Evolutionary conservation across 306 rosid genomes (phyloP).

Genomic region (Rosa rugosa): DNA sequence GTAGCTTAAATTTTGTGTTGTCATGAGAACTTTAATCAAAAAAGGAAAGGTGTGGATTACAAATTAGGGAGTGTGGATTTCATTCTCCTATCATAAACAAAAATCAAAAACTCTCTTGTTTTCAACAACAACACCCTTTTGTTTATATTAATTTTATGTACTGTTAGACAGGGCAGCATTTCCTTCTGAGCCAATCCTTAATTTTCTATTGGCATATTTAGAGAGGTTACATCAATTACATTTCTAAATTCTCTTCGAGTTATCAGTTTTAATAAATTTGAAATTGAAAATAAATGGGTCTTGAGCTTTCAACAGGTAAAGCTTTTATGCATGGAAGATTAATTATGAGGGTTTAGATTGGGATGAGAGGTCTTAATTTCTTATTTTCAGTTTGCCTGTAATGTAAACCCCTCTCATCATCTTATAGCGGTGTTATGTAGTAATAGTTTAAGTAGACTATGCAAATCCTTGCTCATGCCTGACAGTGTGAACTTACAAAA

Average conservation of each 20-base stretch:
- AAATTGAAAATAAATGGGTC: background rate
- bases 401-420: background rate
- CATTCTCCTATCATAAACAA: too few species aligned
- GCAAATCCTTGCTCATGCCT: conserved; percentile 3
- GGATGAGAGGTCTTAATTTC: background rate
- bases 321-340: background rate
- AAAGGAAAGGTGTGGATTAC: too few species aligned
- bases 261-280: background rate
- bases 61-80: too few species aligned
- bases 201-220: background rate
- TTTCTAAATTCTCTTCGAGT: background rate
- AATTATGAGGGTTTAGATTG: background rate
- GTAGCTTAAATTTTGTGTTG: too few species aligned
- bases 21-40: too few species aligned
- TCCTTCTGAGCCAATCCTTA: background rate
- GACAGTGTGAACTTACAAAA: background rate
- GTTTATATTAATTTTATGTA: background rate
- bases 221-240: background rate
- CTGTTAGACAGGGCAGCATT: background rate
- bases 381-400: background rate
- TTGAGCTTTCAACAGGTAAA: background rate
- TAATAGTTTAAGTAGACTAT: background rate
- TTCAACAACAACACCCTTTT: background rate
- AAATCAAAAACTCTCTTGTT: too few species aligned
- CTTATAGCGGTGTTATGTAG: background rate